phyloP scores from a whole-genome alignment of 2,329 filamentous ascomycete genomes.

The Bipolaris bicolor region DNA sequence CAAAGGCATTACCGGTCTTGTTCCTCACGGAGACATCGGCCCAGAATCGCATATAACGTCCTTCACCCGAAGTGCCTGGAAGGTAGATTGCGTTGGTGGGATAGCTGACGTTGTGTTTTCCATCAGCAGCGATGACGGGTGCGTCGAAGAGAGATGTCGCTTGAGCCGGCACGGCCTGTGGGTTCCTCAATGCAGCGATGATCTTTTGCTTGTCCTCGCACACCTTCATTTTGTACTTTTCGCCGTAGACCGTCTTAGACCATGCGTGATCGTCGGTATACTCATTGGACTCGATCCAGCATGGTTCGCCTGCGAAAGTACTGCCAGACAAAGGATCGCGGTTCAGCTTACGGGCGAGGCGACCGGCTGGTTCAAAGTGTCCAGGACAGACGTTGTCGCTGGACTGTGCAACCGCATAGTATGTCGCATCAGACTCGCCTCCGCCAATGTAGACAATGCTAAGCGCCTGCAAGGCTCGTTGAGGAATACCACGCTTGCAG shows the following conservation, averaged over 20 bases:
- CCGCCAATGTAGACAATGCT: background rate
- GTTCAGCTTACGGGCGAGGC: background rate
- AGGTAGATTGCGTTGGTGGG: background rate
- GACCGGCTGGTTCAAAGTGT: background rate
- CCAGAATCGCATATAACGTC: background rate
- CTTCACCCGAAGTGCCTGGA: background rate
- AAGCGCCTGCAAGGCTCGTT: background rate
- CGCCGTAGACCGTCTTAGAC: background rate
- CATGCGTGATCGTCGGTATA: background rate
- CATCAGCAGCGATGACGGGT: background rate
- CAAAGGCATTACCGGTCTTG: background rate
- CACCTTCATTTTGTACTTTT: background rate
- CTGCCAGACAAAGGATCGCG: background rate
- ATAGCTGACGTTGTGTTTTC: background rate
- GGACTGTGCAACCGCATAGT: background rate
- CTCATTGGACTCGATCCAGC: background rate
- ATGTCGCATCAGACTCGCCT: background rate
- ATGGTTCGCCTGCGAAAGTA: background rate
- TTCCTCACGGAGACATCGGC: background rate
- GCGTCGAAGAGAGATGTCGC: background rate
- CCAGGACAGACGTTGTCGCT: background rate
- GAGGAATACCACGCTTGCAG: background rate
- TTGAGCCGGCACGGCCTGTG: background rate
- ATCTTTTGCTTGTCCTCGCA: background rate
- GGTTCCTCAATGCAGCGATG: background rate